phyloP scores from a whole-genome alignment of 331 rosid genomes.

The Prunus yedoensis region DNA sequence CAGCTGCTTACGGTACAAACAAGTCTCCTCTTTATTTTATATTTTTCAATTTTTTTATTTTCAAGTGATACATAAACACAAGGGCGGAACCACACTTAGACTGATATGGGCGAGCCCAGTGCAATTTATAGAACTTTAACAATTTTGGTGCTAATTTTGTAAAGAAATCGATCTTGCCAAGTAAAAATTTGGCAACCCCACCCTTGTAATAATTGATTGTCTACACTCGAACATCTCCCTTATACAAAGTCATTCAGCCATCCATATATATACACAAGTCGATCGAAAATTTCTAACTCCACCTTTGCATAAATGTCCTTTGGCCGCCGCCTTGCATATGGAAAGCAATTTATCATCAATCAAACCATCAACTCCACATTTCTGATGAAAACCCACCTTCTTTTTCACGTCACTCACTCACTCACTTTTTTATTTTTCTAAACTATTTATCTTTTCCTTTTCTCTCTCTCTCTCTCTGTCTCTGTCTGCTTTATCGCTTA shows the following conservation, averaged over 20 bases:
- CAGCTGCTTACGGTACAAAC: background rate
- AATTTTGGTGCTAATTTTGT: too few species aligned
- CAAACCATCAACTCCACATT: conserved; percentile 12
- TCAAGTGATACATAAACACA: background rate
- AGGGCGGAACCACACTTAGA: too few species aligned
- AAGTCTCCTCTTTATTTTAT: background rate
- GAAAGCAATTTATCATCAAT: background rate
- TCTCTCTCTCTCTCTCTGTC: conserved; percentile 1
- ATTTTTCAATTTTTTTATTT: background rate
- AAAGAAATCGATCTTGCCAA: too few species aligned
- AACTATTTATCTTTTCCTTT: conserved; percentile 1
- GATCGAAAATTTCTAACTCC: too few species aligned
- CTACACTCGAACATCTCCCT: too few species aligned
- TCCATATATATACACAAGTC: too few species aligned
- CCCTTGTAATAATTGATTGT: too few species aligned
- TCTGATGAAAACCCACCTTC: conserved; percentile 51
- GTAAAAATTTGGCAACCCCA: too few species aligned
- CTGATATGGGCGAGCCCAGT: too few species aligned
- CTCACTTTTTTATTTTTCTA: conserved; percentile 3
- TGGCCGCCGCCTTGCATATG: conserved; percentile 10
- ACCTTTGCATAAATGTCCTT: background rate
- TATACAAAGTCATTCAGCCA: too few species aligned
- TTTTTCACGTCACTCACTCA: conserved; percentile 49
- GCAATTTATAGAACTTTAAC: too few species aligned
- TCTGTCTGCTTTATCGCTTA: background rate